Base-by-base conservation (phyloP, 164 flowering plant species). In the Aristolochia californica region DNA sequence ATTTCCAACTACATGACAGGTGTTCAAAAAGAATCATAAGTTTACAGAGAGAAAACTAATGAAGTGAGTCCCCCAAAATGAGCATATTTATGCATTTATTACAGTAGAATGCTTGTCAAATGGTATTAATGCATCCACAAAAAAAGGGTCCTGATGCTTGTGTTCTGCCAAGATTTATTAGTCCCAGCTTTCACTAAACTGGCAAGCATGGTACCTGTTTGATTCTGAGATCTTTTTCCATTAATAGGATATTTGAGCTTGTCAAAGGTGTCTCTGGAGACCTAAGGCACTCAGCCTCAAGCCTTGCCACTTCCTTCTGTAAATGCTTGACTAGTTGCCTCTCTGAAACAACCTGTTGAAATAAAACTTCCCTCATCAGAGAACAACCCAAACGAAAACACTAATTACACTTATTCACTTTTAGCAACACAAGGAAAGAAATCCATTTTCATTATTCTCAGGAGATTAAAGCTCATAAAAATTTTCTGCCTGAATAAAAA, bases 271-370 rank as follows among this genome's bases (percentile, higher is more conserved):
- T 60, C 43, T 62, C 69, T 18, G 77, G 63, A 68, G 57, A 60
- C 59, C 69, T 80, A 27, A 24, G 23, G 73, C 85, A 54, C 70
- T 85, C 88, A 62, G 54, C 76, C 71, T 89, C 95, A 69, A 93
- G 49, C 65, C 84, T 81, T 49, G 83, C 80, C 63, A 93, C 45
- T 67, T 93, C 97, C 70, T 64, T 83, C 53, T 87, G 94, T 75
- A 93, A 68, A 59, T 85, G 91, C 81, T 84, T 87, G 43, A 89
- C 90, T 68, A 93, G 68, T 44, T 80, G 84, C 79, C 87, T 93
- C 57, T 93, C 99, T n/a, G 99, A 87, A 85, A 84, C 76, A 15
- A 34, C 40, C 40, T 34, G 5, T 34, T 34, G 11, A 9, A 34
- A 2, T 34, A 34, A 34, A 34, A 34, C 40, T 5, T 34, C 40